Evolutionary conservation across 2,329 filamentous ascomycete genomes (phyloP), one percentile per base, ranked within the genome.

Genomic region (Pseudopyrenochaeta lycopersici): DNA sequence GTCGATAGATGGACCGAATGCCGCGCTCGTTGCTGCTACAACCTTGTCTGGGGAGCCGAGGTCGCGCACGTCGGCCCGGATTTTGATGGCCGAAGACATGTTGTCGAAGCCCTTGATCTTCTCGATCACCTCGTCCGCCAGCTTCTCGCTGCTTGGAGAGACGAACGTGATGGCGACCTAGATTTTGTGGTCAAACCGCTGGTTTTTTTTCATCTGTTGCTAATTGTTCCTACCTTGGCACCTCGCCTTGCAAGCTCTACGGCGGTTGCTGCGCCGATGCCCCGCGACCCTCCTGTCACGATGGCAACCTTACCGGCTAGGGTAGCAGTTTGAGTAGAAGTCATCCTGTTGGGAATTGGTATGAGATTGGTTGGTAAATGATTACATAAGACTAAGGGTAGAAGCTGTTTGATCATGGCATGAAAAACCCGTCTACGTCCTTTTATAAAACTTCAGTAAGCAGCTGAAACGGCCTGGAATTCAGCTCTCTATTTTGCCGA

Each of bases 221-320:
- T 64, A 51, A 30, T 11, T 21, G 35, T 32, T 39, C 64, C 32
- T 58, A 73, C 71, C 49, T 78, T 80, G 38, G 80, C 79, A 31
- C 80, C 81, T 40, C 77, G 74, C 14, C 68, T 70, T 11, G 80
- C 81, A 9, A 84, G 66, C 46, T 82, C 79, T 35, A 79, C 67
- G 15, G 80, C 81, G 35, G 84, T 76, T 41, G 73, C 77, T 27
- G 74, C 75, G 20, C 82, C 82, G 7, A 85, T 81, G 4, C 81
- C 80, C 53, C 81, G 71, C 14, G 79, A 80, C 10, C 76, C 77
- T 6, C 82, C 81, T 1, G 80, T 84, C 1, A 84, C 77, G 33
- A 84, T 80, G 32, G 80, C 80, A 1, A 77, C 70, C 48, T 76
- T 77, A 21, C 66, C 70, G 41, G 66, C 30, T 18, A 75, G 49